Evolutionary conservation across 2,329 filamentous ascomycete species (phyloP), one percentile per base, ranked within the genome.

Genomic region (Stagonosporopsis chrysanthemi): DNA sequence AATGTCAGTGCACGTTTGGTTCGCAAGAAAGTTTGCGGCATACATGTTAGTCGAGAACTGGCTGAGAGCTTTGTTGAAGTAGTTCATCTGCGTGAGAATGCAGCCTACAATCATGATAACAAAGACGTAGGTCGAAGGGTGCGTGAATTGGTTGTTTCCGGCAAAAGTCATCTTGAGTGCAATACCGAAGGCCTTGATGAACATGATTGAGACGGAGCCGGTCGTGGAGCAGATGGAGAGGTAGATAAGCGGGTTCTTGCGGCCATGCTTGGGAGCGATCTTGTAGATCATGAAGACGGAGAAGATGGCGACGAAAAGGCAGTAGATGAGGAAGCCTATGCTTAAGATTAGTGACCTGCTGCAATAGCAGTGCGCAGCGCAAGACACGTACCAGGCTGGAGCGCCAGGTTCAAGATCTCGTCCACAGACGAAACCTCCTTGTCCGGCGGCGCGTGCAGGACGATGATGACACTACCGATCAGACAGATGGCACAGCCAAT

Each of bases 21-120:
- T 24, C 19, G 26, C 29, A 9, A 1, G 22, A 22, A 14, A 23
- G 24, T 9, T 44, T 4, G 28, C 11, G 15, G 82, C 90, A 76
- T 84, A 97, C 93, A 99, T 96, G 69, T 96, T 97, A 29, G 95
- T 97, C 28, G 91, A 94, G 79, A 98, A 99, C 71, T 96, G 92
- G 77, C 92, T 96, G 58, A 99, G 81, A 7, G 95, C 95, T 79
- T 99, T 99, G 83, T 99, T 99, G 80, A 99, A 97, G 79, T 99
- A 99, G 79, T 99, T 99, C 95, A 99, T 98, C 82, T 99, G 95
- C 8, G 93, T 97, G 66, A 99, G 78, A 73, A 99, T 98, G 81
- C 95, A 99, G 63, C 97, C 91, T 3, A 84, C 83, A 0, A 93
- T 95, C 64, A 98, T 86, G 65, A 99, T 97, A 78, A 94, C 88